phyloP scores from a whole-genome alignment of 2,329 filamentous ascomycete species.

The Cytospora piceicola region DNA sequence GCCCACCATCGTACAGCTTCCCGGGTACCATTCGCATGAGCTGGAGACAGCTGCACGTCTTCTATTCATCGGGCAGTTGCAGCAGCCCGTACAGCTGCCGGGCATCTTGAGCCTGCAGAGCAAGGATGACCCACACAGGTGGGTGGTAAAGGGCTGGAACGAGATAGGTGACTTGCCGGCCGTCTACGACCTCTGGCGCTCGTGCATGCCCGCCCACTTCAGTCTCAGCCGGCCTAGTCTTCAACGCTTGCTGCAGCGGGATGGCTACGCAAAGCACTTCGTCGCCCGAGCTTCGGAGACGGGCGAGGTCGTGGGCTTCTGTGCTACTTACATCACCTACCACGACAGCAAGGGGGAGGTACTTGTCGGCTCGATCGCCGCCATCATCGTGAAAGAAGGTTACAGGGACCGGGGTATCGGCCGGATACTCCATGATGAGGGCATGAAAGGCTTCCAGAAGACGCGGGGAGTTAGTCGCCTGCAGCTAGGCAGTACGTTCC shows the following conservation, averaged over 20 bases:
- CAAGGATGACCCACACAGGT: slow-evolving; percentile 41
- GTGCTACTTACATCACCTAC: slow-evolving; percentile 63
- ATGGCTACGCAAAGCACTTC: slow-evolving; percentile 62
- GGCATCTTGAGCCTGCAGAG: slow-evolving; percentile 37
- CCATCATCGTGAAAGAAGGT: slow-evolving; percentile 55
- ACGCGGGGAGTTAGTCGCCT: slow-evolving; percentile 57
- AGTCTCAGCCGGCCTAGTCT: slow-evolving; percentile 49
- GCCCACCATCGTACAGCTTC: slow-evolving; percentile 55
- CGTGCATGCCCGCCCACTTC: slow-evolving; percentile 51
- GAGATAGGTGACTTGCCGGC: slow-evolving; percentile 45
- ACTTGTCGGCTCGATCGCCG: slow-evolving; percentile 59
- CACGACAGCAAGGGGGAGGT: slow-evolving; percentile 55
- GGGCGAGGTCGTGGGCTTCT: slow-evolving; percentile 57
- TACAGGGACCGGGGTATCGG: slow-evolving; percentile 57
- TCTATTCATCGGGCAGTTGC: slow-evolving; percentile 45
- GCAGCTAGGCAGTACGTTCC: slow-evolving; percentile 63
- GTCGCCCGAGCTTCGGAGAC: slow-evolving; percentile 54
- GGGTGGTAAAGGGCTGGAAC: slow-evolving; percentile 49
- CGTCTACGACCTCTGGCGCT: slow-evolving; percentile 52
- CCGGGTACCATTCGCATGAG: slow-evolving; percentile 51
- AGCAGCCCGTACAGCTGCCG: slow-evolving; percentile 34
- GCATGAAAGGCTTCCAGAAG: slow-evolving; percentile 51
- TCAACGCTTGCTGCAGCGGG: slow-evolving; percentile 52
- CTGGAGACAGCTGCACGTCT: slow-evolving; percentile 56
- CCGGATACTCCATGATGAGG: slow-evolving; percentile 55